phyloP scores from a whole-genome alignment of 768 basidiomycete genomes.

The Tricholoma furcatifolium region DNA sequence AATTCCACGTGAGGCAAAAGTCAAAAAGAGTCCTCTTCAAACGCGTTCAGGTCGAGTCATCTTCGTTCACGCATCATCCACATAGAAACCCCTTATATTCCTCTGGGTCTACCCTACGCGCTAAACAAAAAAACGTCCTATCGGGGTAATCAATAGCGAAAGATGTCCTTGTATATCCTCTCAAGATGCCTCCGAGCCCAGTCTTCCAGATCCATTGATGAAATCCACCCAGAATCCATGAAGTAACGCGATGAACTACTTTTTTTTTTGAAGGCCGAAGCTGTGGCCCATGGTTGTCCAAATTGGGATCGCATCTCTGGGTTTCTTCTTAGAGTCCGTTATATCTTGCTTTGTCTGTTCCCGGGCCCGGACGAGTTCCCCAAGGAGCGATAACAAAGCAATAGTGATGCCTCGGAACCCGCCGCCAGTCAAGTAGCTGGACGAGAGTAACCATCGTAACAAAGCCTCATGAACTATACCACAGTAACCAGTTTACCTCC shows the following conservation, averaged over 20 bases:
- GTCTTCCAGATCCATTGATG: no score
- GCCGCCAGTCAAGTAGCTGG: constrained; percentile 14
- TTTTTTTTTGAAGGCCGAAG: no score
- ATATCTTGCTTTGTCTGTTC: constrained; percentile 20
- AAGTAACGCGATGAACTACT: no score
- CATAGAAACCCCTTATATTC: not conserved
- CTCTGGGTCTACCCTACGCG: not conserved
- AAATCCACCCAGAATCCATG: no score
- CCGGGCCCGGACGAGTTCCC: constrained; percentile 2
- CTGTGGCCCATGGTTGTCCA: not conserved
- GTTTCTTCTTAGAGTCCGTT: constrained; percentile 6
- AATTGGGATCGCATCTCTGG: constrained; percentile 5
- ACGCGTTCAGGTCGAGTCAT: constrained; percentile 1
- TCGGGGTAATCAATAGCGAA: no score
- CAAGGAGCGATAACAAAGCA: constrained; percentile 11
- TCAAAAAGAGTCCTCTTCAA: not conserved
- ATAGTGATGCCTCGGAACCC: constrained; percentile 17
- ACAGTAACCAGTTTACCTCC: constrained; percentile 13
- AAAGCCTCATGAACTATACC: constrained; percentile 17
- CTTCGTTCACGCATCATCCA: not conserved
- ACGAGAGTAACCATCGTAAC: constrained; percentile 13
- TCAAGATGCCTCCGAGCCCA: no score
- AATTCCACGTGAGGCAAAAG: constrained; percentile 14
- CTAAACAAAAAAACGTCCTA: no score
- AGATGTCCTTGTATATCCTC: no score